These are phyloP conservation scores for Hericium coralloides DNA, from an alignment of 768 basidiomycete species.

Conservation along the genomic window DNA sequence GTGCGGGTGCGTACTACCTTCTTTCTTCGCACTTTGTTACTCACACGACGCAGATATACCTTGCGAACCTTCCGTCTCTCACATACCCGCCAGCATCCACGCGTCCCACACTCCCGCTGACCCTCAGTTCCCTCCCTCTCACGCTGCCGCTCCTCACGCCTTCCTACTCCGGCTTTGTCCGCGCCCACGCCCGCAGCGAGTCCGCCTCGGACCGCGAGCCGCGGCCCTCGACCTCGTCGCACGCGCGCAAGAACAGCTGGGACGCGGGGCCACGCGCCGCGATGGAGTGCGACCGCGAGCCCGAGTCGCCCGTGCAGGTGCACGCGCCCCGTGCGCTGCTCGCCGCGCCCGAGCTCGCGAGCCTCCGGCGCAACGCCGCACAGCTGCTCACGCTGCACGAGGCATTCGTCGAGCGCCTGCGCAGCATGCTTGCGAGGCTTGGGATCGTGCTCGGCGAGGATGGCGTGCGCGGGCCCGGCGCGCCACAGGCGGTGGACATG, in stretches of 20 bases:
- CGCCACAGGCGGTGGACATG: background rate
- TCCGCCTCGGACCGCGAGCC: background rate
- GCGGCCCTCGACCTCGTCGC: background rate
- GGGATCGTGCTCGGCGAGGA: constrained; percentile 26
- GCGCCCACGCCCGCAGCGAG: background rate
- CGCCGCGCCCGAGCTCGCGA: constrained; percentile 43
- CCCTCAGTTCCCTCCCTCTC: background rate
- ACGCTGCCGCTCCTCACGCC: constrained; percentile 24
- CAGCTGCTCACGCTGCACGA: constrained; percentile 65
- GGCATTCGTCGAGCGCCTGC: constrained; percentile 48
- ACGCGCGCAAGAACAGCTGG: background rate
- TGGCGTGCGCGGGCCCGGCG: background rate
- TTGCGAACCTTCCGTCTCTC: constrained; percentile 23
- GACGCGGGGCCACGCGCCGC: background rate
- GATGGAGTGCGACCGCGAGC: background rate
- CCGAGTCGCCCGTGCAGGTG: constrained; percentile 7
- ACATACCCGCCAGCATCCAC: background rate
- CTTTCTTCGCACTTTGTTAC: background rate
- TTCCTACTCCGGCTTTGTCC: constrained; percentile 17
- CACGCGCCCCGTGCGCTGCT: constrained; percentile 43
- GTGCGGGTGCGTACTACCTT: constrained; percentile 48
- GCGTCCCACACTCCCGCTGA: too few species aligned
- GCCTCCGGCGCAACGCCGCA: constrained; percentile 52
- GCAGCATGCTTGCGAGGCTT: constrained; percentile 39
- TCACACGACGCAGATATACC: constrained; percentile 35